These are phyloP conservation scores for Casuarina glauca DNA, from an alignment of 306 rosid genomes.

Conservation along the genomic window DNA sequence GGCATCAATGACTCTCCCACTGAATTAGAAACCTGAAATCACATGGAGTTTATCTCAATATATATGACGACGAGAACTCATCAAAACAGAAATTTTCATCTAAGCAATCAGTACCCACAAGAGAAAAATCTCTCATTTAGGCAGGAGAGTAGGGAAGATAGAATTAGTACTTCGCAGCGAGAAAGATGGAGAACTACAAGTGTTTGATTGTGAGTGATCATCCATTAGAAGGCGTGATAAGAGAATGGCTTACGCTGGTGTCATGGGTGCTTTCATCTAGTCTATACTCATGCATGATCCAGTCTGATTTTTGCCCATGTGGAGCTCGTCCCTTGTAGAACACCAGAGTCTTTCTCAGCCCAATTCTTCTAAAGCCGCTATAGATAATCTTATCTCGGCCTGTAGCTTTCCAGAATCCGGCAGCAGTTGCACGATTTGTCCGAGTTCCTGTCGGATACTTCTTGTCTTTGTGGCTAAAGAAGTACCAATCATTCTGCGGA, in stretches of 20 bases:
- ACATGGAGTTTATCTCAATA: neutral
- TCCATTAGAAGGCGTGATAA: neutral
- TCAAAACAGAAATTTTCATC: neutral
- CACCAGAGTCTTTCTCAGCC: slow-evolving; percentile 59
- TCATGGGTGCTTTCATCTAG: slow-evolving; percentile 46
- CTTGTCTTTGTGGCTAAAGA: slow-evolving; percentile 64
- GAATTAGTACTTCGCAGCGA: too few relatives aligned
- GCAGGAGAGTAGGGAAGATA: too few relatives aligned
- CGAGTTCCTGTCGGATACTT: slow-evolving; percentile 66
- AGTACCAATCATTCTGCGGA: slow-evolving; percentile 66
- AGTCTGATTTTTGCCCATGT: slow-evolving; percentile 60
- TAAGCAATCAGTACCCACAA: neutral
- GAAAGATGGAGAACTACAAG: neutral
- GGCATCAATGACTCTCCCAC: slow-evolving; percentile 32
- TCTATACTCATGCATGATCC: slow-evolving; percentile 70
- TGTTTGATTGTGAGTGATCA: neutral
- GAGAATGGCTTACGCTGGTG: slow-evolving; percentile 32
- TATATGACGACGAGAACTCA: neutral
- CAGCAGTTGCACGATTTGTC: slow-evolving; percentile 58
- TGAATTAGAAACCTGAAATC: slow-evolving; percentile 38
- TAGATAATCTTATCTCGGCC: slow-evolving; percentile 62
- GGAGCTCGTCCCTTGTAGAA: slow-evolving; percentile 68
- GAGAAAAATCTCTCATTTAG: neutral
- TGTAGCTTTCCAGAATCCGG: slow-evolving; percentile 68
- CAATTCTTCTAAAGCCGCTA: slow-evolving; percentile 45